A percentile compares a stretch with the other conserved stretches of the same genome.
These are phyloP conservation scores for Iris pallida DNA, from an alignment of 116 monocot species.

Conservation along the genomic window DNA sequence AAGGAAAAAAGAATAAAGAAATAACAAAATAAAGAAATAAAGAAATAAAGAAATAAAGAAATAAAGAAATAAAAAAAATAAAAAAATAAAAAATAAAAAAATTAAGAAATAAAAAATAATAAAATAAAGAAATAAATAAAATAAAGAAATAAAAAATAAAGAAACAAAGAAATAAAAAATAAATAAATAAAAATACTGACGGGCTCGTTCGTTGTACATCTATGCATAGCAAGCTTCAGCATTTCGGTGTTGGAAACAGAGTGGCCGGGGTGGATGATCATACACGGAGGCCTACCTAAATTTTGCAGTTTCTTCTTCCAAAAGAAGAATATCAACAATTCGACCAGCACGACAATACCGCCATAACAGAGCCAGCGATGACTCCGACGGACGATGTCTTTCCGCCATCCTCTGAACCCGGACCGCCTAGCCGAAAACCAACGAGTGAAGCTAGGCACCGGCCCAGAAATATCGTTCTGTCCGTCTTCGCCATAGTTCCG, in stretches of 20 bases:
- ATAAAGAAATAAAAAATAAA: too few relatives aligned
- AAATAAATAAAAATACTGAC: too few relatives aligned
- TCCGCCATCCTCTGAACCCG: neutral
- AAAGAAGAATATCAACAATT: constrained; percentile 33
- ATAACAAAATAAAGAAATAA: too few relatives aligned
- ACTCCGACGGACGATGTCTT: constrained; percentile 10
- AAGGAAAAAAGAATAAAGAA: too few relatives aligned
- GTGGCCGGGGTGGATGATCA: constrained; percentile 61
- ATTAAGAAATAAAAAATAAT: too few relatives aligned
- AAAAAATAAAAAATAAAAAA: too few relatives aligned
- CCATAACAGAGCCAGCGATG: constrained; percentile 51
- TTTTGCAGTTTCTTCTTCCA: constrained; percentile 35
- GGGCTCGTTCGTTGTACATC: constrained; percentile 24
- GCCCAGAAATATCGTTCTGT: constrained; percentile 55
- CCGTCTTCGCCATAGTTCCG: constrained; percentile 33
- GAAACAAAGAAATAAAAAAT: too few relatives aligned
- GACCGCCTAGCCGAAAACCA: neutral
- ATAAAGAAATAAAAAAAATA: too few relatives aligned
- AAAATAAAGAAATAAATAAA: too few relatives aligned
- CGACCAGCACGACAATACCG: constrained; percentile 19
- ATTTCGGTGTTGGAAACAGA: constrained; percentile 59
- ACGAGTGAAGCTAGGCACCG: constrained; percentile 1
- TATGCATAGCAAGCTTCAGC: constrained; percentile 36
- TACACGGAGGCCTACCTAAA: constrained; percentile 36
- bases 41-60: too few relatives aligned